Evolutionary conservation across 225 moss, liverwort and hornwort genomes (phyloP).

Genomic region (Rhytidiadelphus loreus): DNA sequence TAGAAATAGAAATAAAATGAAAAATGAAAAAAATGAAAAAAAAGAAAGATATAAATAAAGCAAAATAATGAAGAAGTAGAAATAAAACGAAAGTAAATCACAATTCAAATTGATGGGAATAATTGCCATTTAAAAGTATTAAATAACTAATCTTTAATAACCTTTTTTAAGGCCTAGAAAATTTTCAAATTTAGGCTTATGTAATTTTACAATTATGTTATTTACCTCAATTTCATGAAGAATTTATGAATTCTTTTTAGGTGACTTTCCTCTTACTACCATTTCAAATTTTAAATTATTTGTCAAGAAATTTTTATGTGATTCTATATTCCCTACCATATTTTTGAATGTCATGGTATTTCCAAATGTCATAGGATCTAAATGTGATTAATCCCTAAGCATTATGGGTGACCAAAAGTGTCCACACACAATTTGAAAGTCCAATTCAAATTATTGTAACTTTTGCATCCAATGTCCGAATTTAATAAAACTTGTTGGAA

Average conservation of each 20-base stretch:
- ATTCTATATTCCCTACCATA: too few relatives aligned
- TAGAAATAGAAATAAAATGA: too few relatives aligned
- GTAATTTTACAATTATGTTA: not conserved
- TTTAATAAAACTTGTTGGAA: too few relatives aligned
- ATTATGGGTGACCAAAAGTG: too few relatives aligned
- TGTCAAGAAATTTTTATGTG: not conserved
- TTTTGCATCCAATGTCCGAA: too few relatives aligned
- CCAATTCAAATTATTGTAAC: too few relatives aligned
- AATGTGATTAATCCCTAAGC: too few relatives aligned
- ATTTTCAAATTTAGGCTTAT: not conserved
- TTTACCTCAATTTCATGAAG: not conserved
- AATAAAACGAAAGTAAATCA: not conserved
- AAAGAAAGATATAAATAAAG: too few relatives aligned
- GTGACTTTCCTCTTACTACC: rapidly evolving
- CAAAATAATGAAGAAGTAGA: not conserved
- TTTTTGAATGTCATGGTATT: too few relatives aligned
- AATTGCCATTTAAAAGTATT: not conserved
- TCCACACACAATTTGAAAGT: too few relatives aligned
- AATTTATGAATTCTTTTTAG: not conserved
- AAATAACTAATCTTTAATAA: not conserved
- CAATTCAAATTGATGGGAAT: not conserved
- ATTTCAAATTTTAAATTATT: not conserved
- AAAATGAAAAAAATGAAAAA: too few relatives aligned
- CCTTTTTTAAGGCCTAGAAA: not conserved
- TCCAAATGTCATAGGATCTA: too few relatives aligned